Base-by-base conservation (phyloP, 768 basidiomycete species). In the Mycena leptocephala region DNA sequence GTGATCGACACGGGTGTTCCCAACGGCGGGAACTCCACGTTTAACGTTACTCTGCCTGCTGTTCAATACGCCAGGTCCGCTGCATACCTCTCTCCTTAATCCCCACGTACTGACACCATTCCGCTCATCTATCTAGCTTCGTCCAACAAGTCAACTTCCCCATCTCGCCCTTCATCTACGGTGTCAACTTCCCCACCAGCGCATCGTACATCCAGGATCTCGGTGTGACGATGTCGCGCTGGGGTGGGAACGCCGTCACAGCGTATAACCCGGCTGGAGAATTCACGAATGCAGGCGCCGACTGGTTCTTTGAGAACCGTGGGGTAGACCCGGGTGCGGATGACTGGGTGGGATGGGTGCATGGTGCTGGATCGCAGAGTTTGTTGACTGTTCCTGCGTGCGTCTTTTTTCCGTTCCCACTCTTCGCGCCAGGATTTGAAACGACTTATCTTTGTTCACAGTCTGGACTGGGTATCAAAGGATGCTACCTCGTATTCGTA, bases 391-490 rank as follows among this genome's bases (percentile, higher is more conserved):
- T 92, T n/a, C 48, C 90, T 90, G 87, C 90, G 90, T 91, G 80
- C 68, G 90, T 83, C 22, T 11, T 69, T 65, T 14, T 37, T 39
- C 16, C 16, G 0, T n/a, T 63, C 67, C 5, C 30, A 6, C 6
- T n/a, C n/a, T n/a, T n/a, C n/a, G n/a, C n/a, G n/a, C n/a, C n/a
- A n/a, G n/a, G n/a, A n/a, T n/a, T n/a, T n/a, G n/a, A n/a, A n/a
- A 37, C 6, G 13, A 13, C 6, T 37, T 6, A 37, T 13, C 14
- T 53, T 46, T 6, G 35, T 13, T 37, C 46, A 22, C 69, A 91
- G 90, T 24, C 85, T 91, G 35, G 90, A 91, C 76, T 91, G 90
- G 90, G 90, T 91, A 3, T 82, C 90, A 2, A 91, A 91, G 75
- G 90, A 91, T 77, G 78, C 83, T 3, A 85, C 88, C 2, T 91